These are phyloP conservation scores for Buxus sempervirens DNA, from an alignment of 164 flowering plant genomes.

Conservation along the genomic window DNA sequence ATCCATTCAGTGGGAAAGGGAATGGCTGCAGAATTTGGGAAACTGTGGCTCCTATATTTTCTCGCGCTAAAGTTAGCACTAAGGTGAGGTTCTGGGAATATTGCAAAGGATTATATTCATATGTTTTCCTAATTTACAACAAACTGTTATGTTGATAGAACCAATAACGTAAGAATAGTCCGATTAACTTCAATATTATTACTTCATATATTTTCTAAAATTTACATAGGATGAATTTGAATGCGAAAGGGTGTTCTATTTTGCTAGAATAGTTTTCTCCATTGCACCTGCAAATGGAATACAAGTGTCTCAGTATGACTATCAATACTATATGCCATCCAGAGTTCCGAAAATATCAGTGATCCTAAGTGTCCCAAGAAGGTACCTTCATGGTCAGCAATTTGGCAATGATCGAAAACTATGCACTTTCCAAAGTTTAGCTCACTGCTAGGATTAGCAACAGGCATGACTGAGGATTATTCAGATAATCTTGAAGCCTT, in stretches of 20 bases:
- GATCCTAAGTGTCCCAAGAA: background rate
- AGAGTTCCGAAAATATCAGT: background rate
- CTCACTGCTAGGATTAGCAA: background rate
- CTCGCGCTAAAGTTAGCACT: slow-evolving; percentile 70
- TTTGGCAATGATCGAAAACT: background rate
- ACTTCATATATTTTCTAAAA: too few relatives aligned
- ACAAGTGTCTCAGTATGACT: background rate
- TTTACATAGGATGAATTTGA: background rate
- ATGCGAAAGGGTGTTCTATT: background rate
- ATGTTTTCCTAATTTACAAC: too few relatives aligned
- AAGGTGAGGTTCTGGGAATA: slow-evolving; percentile 41
- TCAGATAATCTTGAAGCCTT: background rate
- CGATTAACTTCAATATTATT: too few relatives aligned
- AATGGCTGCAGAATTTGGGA: slow-evolving; percentile 78
- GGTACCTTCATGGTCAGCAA: background rate
- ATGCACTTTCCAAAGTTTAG: background rate
- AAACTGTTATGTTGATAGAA: too few relatives aligned
- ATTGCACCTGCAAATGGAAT: background rate
- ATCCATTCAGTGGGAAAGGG: slow-evolving; percentile 87
- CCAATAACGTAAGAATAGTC: too few relatives aligned
- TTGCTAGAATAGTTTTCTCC: background rate
- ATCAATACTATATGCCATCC: background rate
- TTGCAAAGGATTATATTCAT: background rate
- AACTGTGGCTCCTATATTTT: slow-evolving; percentile 71
- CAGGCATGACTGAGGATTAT: background rate